These are phyloP conservation scores for Tylopilus intermedius DNA, from an alignment of 768 basidiomycete genomes.

Conservation along the genomic window DNA sequence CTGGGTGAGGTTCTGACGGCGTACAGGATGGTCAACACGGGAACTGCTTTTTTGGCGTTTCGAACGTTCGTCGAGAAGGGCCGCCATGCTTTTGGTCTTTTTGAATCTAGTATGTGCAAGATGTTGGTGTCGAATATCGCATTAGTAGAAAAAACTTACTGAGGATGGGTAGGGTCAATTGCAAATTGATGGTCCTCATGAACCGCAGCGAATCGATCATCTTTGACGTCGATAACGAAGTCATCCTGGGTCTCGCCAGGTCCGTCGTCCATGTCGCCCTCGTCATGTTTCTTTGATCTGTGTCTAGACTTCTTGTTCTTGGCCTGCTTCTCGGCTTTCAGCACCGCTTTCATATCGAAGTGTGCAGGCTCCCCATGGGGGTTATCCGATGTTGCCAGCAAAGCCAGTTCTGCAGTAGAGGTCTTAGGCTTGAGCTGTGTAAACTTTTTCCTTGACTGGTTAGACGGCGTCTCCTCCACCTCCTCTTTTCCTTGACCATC, in stretches of 20 bases:
- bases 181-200: conserved; percentile 91
- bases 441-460: conserved; percentile 19
- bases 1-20: neutral
- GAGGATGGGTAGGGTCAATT: conserved; percentile 93
- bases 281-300: conserved; percentile 15
- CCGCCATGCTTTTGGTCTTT: conserved; percentile 86
- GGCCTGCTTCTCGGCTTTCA: conserved; percentile 77
- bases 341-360: conserved; percentile 85
- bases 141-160: conserved; percentile 47
- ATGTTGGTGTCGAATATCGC: neutral
- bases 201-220: conserved; percentile 81
- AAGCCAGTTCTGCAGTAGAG: conserved; percentile 55
- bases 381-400: conserved; percentile 55
- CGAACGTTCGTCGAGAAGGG: conserved; percentile 79
- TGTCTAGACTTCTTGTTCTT: conserved; percentile 40
- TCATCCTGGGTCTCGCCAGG: conserved; percentile 69
- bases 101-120: conserved; percentile 58
- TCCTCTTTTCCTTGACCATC: conserved; percentile 27
- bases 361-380: conserved; percentile 59
- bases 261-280: conserved; percentile 39
- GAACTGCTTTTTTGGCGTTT: conserved; percentile 47
- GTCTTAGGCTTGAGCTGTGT: conserved; percentile 19
- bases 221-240: conserved; percentile 79
- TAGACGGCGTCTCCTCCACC: conserved; percentile 10
- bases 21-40: neutral